phyloP scores from a whole-genome alignment of 768 basidiomycete genomes.

The Pulveroboletus sp. region DNA sequence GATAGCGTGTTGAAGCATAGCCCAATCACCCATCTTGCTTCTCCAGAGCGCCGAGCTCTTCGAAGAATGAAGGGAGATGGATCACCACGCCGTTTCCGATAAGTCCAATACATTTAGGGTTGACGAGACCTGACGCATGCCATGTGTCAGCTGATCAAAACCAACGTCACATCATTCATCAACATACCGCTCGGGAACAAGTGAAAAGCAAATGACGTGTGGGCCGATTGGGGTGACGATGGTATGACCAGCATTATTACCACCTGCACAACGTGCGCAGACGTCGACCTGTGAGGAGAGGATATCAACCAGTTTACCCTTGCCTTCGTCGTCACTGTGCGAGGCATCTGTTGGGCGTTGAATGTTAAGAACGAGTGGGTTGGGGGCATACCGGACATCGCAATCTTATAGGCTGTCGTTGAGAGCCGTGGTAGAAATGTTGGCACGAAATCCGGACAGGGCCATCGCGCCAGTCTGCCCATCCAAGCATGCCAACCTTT shows the following conservation, averaged over 20 bases:
- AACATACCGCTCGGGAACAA: constrained; percentile 80
- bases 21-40: constrained; percentile 56
- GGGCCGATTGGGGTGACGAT: constrained; percentile 78
- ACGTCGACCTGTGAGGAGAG: constrained; percentile 84
- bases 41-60: constrained; percentile 83
- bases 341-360: constrained; percentile 6
- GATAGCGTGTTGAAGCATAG: neutral
- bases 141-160: neutral
- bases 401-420: constrained; percentile 4
- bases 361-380: neutral
- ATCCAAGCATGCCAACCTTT: constrained; percentile 43
- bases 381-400: constrained; percentile 22
- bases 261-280: constrained; percentile 95
- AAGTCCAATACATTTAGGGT: constrained; percentile 67
- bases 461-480: neutral
- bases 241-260: constrained; percentile 98
- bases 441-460: constrained; percentile 14
- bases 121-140: constrained; percentile 15
- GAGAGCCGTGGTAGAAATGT: constrained; percentile 11
- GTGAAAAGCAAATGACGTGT: constrained; percentile 91
- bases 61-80: constrained; percentile 92
- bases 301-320: constrained; percentile 96
- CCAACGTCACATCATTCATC: neutral
- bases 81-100: constrained; percentile 97
- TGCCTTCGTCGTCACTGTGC: constrained; percentile 75